Base-by-base conservation (phyloP, 352 stramenopile genomes). In the Phytophthora macrochlamydospora region DNA sequence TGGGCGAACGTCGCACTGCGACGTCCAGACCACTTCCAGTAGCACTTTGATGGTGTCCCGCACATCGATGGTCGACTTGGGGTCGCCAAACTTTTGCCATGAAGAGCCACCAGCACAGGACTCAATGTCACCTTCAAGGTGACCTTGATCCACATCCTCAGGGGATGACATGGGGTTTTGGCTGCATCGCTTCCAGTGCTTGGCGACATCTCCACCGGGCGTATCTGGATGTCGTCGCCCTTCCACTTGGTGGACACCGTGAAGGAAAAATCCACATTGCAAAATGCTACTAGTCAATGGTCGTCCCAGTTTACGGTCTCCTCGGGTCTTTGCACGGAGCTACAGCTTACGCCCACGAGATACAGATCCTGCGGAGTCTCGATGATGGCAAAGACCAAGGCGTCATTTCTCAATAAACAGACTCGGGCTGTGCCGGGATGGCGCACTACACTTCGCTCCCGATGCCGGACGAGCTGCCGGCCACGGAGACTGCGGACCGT, bases 331-430 rank as follows among this genome's bases (percentile, higher is more conserved):
- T 40, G 35, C 9, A 40, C 35, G 35, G 9, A 6, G 35, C 35
- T 40, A 11, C 6, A 6, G 35, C 35, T 40, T 40, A 40, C 35
- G 35, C 35, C 0, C 35, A 40, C 35, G 6, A 24, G 35, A 6
- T 6, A 49, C 43, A 49, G 18, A 49, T 49, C 43, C 43, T 29
- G 13, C 30, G 43, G 43, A 49, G 8, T 6, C 43, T n/a, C 18
- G 24, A 5, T 29, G 6, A n/a, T 7, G 24, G 43, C 18, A 28
- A 12, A 7, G 12, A 18, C 13, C 43, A 28, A 49, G 43, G 43
- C 43, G 18, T 49, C 43, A 49, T 49, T 49, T 49, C 43, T 49
- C 43, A 49, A 24, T 11, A 40, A 40, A 11, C 35, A 40, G 35
- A 11, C 35, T 11, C 35, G 35, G 6, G 35, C 6, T 11, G 3